Evolutionary conservation across 176 grass and related monocot species (phyloP), one percentile per base, ranked within the genome.

Genomic region (Carex scoparia): DNA sequence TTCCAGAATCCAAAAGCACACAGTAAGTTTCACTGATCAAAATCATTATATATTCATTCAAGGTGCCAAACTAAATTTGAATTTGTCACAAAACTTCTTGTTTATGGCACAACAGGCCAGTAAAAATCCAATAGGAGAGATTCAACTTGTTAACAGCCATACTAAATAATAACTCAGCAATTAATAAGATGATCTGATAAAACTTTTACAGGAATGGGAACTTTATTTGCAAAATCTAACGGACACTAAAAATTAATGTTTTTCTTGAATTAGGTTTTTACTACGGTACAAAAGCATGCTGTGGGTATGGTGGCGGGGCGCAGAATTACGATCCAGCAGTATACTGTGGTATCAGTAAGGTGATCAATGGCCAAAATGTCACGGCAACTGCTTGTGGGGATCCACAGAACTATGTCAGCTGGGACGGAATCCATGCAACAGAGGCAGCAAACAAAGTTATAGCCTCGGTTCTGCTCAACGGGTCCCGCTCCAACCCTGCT

Each of bases 371-470:
- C 9, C 38, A 59, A 15, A 80, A 65, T 3, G 27, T 63, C 4
- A 93, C 27, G 0, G 86, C 89, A 1, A 79, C 57, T 31, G 91
- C 91, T 42, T 94, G 92, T 69, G 48, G 7, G 68, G 89, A 94
- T 6, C 91, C 92, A 0, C 69, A 90, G 11, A 90, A 87, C 78
- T 93, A 94, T 10, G 88, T 91, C 61, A 98, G 91, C 81, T 94
- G 95, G 92, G 88, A 98, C 0, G 95, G 92, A 18, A 93, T 98
- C 30, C 95, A 94, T 90, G 79, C 89, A 44, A 94, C 92, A 0
- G 91, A 97, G 79, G 86, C 90, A 75, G 92, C 89, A 53, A 94
- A 94, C 44, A 87, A 62, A 49, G 71, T 79, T 73, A 57, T 97
- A 27, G 18, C 86, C 0, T 76, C 11, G 63, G 82, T 86, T 8